A percentile compares a stretch with the other conserved stretches of the same genome.
These are phyloP conservation scores for Yueomyces sinensis DNA, from an alignment of 805 yeast species.

Conservation along the genomic window DNA sequence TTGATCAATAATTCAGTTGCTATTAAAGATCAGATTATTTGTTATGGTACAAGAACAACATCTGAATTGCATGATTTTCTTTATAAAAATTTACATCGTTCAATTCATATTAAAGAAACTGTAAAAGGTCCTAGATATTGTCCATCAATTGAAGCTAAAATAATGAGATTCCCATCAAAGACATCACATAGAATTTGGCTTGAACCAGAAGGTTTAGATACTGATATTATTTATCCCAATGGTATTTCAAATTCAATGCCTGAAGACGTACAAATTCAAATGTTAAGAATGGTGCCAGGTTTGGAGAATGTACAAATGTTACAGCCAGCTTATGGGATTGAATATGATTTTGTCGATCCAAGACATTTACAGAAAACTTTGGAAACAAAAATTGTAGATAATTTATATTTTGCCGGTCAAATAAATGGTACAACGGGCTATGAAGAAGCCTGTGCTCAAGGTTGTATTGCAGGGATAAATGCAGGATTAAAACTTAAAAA, in stretches of 20 bases:
- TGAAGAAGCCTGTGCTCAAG: constrained; percentile 98
- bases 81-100: constrained; percentile 56
- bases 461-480: constrained; percentile 88
- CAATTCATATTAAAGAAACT: constrained; percentile 85
- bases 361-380: constrained; percentile 65
- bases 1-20: constrained; percentile 58
- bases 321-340: constrained; percentile 99
- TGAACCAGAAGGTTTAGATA: constrained; percentile 89
- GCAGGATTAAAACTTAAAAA: constrained; percentile 52
- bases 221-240: constrained; percentile 85
- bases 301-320: constrained; percentile 76
- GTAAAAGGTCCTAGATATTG: constrained; percentile 96
- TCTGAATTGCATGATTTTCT: constrained; percentile 59
- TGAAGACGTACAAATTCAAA: constrained; percentile 67
- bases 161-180: constrained; percentile 68
- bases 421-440: constrained; percentile 98
- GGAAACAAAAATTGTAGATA: constrained; percentile 69
- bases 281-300: constrained; percentile 74
- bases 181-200: constrained; percentile 77
- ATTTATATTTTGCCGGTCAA: constrained; percentile 87
- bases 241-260: constrained; percentile 97
- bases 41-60: constrained; percentile 73
- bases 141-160: constrained; percentile 88
- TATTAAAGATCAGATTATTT: constrained; percentile 46
- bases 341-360: constrained; percentile 93